Conservation (phyloP, 1,139 yeast genomes). For the Geotrichum bryndzae region DNA sequence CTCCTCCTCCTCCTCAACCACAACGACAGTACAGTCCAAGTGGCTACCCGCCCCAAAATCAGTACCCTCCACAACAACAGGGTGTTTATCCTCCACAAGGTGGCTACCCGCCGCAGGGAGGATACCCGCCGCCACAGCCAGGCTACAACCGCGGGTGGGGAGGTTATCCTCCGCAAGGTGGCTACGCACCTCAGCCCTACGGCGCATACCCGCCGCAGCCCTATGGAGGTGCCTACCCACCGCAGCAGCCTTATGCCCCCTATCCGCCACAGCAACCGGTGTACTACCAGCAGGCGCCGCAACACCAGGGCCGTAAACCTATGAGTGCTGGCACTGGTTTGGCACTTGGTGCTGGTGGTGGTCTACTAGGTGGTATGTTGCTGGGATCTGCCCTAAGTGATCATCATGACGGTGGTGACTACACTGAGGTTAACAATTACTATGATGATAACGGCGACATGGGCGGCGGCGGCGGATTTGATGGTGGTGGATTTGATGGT, state of each 20-base stretch:
- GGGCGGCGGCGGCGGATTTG: slow-evolving; percentile 16
- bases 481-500: background rate
- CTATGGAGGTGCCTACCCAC: slow-evolving; percentile 2
- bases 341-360: slow-evolving; percentile 76
- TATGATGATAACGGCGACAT: slow-evolving; percentile 17
- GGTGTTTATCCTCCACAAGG: background rate
- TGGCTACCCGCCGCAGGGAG: background rate
- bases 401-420: slow-evolving; percentile 19
- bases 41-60: background rate
- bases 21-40: slow-evolving; percentile 5
- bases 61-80: background rate
- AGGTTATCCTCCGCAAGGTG: background rate
- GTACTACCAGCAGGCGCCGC: slow-evolving; percentile 29
- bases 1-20: slow-evolving; percentile 21
- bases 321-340: slow-evolving; percentile 44
- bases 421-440: slow-evolving; percentile 29
- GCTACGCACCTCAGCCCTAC: background rate
- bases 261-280: slow-evolving; percentile 25
- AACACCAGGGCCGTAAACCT: slow-evolving; percentile 20
- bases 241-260: slow-evolving; percentile 1
- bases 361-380: slow-evolving; percentile 68
- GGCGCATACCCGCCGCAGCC: slow-evolving; percentile 3
- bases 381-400: slow-evolving; percentile 40
- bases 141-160: slow-evolving; percentile 1
- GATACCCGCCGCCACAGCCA: background rate